Conservation (phyloP, 768 basidiomycete species). For the Rhodotorula sphaerocarpa region DNA sequence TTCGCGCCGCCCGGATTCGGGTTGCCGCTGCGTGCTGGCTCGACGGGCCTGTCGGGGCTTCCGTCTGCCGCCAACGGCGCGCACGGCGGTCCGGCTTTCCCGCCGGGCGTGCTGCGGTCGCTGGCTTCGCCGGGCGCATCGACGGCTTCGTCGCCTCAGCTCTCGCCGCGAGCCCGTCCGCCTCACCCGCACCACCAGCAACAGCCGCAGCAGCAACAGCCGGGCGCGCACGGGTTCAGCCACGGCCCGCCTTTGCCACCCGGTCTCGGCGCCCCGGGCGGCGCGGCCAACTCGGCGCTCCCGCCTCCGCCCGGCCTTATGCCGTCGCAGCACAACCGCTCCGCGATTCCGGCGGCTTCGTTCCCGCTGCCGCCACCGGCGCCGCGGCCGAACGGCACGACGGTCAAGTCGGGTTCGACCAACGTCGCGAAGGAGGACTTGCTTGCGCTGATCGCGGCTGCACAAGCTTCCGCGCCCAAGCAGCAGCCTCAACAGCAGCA, state of each 20-base stretch:
- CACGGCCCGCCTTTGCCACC: conserved; percentile 15
- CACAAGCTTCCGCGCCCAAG: conserved; percentile 27
- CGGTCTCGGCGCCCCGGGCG: neutral
- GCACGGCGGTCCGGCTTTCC: conserved; percentile 9
- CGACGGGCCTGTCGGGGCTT: neutral
- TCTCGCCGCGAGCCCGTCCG: conserved; percentile 19
- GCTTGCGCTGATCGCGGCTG: conserved; percentile 29
- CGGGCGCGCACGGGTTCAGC: neutral
- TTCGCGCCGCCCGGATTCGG: conserved; percentile 25
- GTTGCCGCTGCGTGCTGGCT: conserved; percentile 4
- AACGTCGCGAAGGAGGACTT: conserved; percentile 32
- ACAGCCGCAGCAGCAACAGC: neutral
- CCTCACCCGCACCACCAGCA: neutral
- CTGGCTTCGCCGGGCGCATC: conserved; percentile 26
- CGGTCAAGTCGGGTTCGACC: neutral
- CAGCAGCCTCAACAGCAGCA: conserved; percentile 17
- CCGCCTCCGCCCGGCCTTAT: conserved; percentile 29
- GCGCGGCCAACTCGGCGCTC: conserved; percentile 19
- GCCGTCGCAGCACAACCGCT: neutral
- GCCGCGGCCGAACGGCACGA: conserved; percentile 15
- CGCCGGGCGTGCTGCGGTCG: conserved; percentile 18
- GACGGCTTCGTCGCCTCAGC: conserved; percentile 23
- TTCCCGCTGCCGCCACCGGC: conserved; percentile 35
- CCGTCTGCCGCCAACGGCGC: neutral
- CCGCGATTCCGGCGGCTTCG: conserved; percentile 29